Evolutionary conservation across 805 yeast genomes (phyloP), one percentile per base, ranked within the genome.

Genomic region (Candida koratica): DNA sequence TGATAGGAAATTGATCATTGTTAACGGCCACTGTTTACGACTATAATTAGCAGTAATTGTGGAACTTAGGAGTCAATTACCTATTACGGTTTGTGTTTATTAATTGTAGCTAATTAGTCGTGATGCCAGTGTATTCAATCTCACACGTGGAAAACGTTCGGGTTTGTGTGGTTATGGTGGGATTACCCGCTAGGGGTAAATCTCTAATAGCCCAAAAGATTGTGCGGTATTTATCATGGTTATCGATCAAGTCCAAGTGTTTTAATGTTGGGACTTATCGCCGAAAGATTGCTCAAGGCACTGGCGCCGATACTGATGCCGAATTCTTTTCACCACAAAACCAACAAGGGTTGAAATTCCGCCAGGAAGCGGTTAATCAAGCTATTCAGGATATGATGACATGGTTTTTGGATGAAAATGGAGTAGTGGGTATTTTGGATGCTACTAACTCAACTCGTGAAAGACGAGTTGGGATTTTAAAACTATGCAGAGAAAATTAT

Each of bases 201-300:
- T 84, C 96, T 3, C 80, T 88, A 58, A 90, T 93, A 44, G 88
- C 97, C 3, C 95, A 88, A 55, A 93, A 90, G 56, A 83, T 93
- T 36, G 95, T 90, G 20, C 73, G 97, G 31, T 93, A 90, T 54
- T 70, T 93, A 36, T 79, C 88, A 22, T 93, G 98, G 98, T 71
- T 90, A 25, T 83, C 95, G 2, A 84, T 93, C 38, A 77, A 76
- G 42, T 85, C 96, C 17, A 81, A 80, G 54, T 82, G 88, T 39
- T 93, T 93, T 64, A 88, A 87, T 53, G 95, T 90, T 13, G 96
- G 97, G 9, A 71, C 71, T 25, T 89, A 86, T 57, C 74, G 97
- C 44, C 75, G 96, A 31, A 65, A 75, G 31, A 44, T 66, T 26
- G 67, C 60, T 11, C 39, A 49, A 41, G 74, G 74, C 13, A 71